Conservation (phyloP, 2,329 filamentous ascomycete species). For the Hawksworthiomyces lignivorus region DNA sequence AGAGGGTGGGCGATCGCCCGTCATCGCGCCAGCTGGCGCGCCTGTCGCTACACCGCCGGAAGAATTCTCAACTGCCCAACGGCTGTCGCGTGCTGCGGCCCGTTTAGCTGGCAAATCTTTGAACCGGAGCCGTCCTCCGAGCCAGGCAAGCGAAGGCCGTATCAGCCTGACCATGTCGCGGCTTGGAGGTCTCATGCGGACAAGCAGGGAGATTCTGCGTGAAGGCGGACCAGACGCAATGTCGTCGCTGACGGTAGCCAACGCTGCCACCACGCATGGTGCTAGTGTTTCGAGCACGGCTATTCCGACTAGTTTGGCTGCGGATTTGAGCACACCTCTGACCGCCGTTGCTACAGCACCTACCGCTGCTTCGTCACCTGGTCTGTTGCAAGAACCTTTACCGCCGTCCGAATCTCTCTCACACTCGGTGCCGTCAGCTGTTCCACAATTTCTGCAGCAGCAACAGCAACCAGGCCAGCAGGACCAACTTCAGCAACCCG, state of each 20-base stretch:
- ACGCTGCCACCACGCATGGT: conserved; percentile 17
- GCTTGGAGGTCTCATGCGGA: conserved; percentile 42
- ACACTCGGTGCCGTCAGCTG: no score
- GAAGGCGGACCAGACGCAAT: conserved; percentile 11
- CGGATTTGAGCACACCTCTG: background rate
- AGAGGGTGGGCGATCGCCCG: conserved; percentile 17
- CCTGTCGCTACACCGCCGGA: conserved; percentile 32
- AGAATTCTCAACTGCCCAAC: conserved; percentile 42
- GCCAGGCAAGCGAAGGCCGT: conserved; percentile 51
- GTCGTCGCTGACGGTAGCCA: background rate
- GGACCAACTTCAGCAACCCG: background rate
- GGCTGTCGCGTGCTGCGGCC: conserved; percentile 50
- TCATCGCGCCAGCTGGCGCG: conserved; percentile 32
- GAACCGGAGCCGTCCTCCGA: conserved; percentile 47
- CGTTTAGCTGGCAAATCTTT: conserved; percentile 36
- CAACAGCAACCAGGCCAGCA: background rate
- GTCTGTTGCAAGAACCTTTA: no score
- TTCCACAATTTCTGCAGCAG: no score
- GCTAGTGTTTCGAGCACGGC: background rate
- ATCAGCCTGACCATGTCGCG: conserved; percentile 51
- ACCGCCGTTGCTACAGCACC: no score
- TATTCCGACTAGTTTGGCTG: background rate
- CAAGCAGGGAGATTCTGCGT: conserved; percentile 41
- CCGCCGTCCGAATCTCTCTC: no score
- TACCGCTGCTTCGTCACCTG: no score